These are phyloP conservation scores for Nakaseomyces bracarensis DNA, from an alignment of 1,139 yeast genomes.

Conservation along the genomic window DNA sequence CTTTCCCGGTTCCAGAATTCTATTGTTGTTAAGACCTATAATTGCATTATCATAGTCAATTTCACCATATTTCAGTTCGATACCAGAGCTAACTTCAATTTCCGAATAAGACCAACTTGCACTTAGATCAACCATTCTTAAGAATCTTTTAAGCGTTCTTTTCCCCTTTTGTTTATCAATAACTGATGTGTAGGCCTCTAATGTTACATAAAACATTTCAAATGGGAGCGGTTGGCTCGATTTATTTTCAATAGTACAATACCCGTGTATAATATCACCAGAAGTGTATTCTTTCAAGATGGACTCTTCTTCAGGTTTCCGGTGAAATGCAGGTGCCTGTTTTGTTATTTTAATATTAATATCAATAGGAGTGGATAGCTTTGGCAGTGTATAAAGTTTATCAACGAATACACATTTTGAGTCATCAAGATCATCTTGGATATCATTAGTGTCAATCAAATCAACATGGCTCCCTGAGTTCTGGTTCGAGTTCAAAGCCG, in stretches of 20 bases:
- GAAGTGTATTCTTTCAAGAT: constrained; percentile 42
- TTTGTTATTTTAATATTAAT: constrained; percentile 34
- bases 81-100: constrained; percentile 38
- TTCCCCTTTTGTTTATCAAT: constrained; percentile 26
- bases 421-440: constrained; percentile 18
- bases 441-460: constrained; percentile 7
- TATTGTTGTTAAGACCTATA: constrained; percentile 45
- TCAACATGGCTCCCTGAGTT: constrained; percentile 9
- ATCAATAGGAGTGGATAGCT: constrained; percentile 27
- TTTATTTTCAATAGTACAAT: constrained; percentile 39
- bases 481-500: background rate
- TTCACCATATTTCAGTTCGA: constrained; percentile 39
- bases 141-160: constrained; percentile 31
- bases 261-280: constrained; percentile 48
- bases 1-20: constrained; percentile 42
- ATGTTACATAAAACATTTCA: constrained; percentile 48
- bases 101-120: constrained; percentile 37
- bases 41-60: constrained; percentile 43
- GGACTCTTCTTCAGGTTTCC: constrained; percentile 30
- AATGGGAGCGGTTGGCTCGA: constrained; percentile 38
- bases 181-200: constrained; percentile 41
- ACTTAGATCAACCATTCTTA: constrained; percentile 37
- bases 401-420: constrained; percentile 30
- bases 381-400: constrained; percentile 31
- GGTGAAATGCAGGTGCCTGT: constrained; percentile 29